Evolutionary conservation across 140 eudicot species (phyloP), one percentile per base, ranked within the genome.

Genomic region (Flaveria floridana): DNA sequence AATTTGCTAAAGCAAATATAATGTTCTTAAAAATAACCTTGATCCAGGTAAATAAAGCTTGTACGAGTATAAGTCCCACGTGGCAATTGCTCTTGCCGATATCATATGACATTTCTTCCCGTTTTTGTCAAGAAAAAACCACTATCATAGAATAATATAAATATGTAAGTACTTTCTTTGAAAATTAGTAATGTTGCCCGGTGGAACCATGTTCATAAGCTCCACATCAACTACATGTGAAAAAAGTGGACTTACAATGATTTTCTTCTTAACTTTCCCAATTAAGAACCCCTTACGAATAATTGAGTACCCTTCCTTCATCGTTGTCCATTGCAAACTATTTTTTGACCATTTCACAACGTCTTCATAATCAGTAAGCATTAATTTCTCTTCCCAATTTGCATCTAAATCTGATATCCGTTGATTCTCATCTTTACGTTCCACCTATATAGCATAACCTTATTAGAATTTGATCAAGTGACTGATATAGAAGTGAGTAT

Each of bases 241-340:
- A 34, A 2, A 50, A 18, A 21, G 13, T 19, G 34, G 4, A 19
- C 30, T 56, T 56, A 7, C 12, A 56, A 7, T 19, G 2, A 9
- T 4, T 39, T 73, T 41, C 69, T 44, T 58, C 21, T 41, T 57
- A 0, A 13, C 69, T 69, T 9, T 65, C 16, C 51, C 19, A n/a
- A 75, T 30, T 75, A 75, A 37, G 73, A 75, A 50, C 25, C 79
- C 79, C 18, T 65, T 28, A 73, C 65, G 16, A 18, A 75, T 23
- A 30, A 30, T 12, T 5, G 4, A 11, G 52, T 74, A 74, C 5
- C 42, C 72, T 50, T 75, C 73, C 79, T 75, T 50, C 28, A 65
- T 50, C 0, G 73, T 64, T 18, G 53, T 51, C 72, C 65, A 48
- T 50, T 50, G 9, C 53, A 51, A 0, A 0, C 65, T 11, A 50